Evolutionary conservation across 495 filamentous ascomycete species (phyloP), one percentile per base, ranked within the genome.

Genomic region (Letharia lupina): DNA sequence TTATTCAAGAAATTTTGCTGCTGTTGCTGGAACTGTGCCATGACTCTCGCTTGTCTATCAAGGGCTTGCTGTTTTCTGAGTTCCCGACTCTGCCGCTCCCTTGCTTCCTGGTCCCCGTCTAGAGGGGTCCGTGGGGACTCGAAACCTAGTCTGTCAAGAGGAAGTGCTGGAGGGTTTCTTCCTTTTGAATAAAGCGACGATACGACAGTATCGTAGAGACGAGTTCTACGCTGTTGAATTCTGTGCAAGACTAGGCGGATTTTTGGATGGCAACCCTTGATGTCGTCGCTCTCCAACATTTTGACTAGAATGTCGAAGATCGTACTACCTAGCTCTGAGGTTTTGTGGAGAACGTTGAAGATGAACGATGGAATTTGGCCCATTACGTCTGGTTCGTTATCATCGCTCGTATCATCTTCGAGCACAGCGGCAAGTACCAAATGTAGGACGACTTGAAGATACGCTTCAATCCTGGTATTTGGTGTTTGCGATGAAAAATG

Each of bases 11-110:
- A 98, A 69, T 84, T 91, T 75, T 95, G 91, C 72, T 98, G 95
- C 71, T 99, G 91, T 71, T 96, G 87, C 73, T 96, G 94, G 79
- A 98, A 96, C 73, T 96, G 90, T 3, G 92, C 93, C 92, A 98
- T 96, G 28, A 98, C 90, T 68, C 83, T 86, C 12, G 92, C 92
- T 77, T 98, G 91, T 59, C 94, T 83, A 66, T 93, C 91, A 44
- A 91, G 75, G 0, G 95, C 94, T 40, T 93, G 87, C 70, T 87
- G 85, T 80, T 96, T 98, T 81, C 91, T 98, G 59, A 92, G 88
- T 67, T 87, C 84, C 15, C 89, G 85, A 3, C 77, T 80, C 63
- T 83, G 84, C 67, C 77, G 77, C 45, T 73, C 77, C 62, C 75
- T 81, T 8, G 73, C 73, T 54, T 76, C 76, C 33, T 68, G 66